These are phyloP conservation scores for Colletotrichum sp. DNA, from an alignment of 2,329 filamentous ascomycete genomes.

Conservation along the genomic window DNA sequence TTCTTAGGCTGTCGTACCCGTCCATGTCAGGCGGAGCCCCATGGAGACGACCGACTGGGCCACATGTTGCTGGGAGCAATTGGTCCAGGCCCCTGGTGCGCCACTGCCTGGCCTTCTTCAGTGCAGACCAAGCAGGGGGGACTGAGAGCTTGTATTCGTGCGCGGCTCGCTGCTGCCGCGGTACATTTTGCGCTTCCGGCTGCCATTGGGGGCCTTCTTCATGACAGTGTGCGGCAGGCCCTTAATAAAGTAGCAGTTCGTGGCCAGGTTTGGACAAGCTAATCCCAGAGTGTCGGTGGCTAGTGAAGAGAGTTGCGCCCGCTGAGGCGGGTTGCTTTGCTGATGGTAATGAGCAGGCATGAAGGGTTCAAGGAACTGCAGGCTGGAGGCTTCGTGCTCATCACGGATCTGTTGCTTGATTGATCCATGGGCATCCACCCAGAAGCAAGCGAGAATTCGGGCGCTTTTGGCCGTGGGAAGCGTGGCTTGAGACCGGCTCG, in stretches of 20 bases:
- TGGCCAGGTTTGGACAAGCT: conserved; percentile 6
- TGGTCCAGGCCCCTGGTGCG: background rate
- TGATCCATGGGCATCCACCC: conserved; percentile 7
- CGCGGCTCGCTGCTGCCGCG: background rate
- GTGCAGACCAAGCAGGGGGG: background rate
- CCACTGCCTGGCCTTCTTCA: background rate
- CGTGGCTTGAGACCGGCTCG: conserved; percentile 5
- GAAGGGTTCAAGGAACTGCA: background rate
- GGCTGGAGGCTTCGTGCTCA: conserved; percentile 1
- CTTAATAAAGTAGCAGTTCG: background rate
- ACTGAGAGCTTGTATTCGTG: background rate
- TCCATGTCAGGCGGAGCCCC: background rate
- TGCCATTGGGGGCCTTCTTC: background rate
- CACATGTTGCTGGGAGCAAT: background rate
- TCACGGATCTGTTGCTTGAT: conserved; percentile 19
- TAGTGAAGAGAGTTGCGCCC: conserved; percentile 1
- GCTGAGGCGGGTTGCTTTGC: background rate
- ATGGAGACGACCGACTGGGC: background rate
- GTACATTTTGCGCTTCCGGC: background rate
- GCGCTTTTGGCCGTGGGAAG: background rate
- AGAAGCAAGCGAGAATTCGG: conserved; percentile 14
- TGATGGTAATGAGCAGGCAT: background rate
- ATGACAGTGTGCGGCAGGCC: background rate
- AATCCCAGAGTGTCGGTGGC: background rate
- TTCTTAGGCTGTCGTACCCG: conserved; percentile 13